These are phyloP conservation scores for Thymus quinquecostatus DNA, from an alignment of 257 asterid genomes.

Conservation along the genomic window DNA sequence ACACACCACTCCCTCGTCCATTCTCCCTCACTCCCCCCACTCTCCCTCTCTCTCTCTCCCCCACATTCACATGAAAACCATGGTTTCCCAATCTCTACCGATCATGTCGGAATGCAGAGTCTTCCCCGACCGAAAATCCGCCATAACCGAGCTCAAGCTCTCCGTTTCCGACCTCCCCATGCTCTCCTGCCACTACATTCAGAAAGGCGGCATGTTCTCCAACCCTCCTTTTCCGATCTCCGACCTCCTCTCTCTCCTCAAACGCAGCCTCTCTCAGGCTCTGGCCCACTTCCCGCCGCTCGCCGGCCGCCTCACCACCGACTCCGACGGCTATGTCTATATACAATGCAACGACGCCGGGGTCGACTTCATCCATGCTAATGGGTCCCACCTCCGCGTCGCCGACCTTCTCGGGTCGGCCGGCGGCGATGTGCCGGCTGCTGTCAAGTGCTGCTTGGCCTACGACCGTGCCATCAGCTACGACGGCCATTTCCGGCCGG, in stretches of 20 bases:
- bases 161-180: conserved; percentile 51
- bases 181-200: conserved; percentile 56
- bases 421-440: conserved; percentile 35
- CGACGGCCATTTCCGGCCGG: conserved; percentile 37
- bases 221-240: conserved; percentile 31
- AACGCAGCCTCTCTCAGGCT: conserved; percentile 33
- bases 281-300: conserved; percentile 50
- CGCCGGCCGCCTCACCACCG: conserved; percentile 53
- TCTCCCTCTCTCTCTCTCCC: background rate
- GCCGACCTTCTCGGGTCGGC: conserved; percentile 19
- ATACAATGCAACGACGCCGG: conserved; percentile 42
- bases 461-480: conserved; percentile 37
- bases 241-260: conserved; percentile 31
- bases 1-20: conserved; percentile 2
- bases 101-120: conserved; percentile 33
- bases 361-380: conserved; percentile 42
- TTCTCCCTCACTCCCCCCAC: background rate
- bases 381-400: conserved; percentile 31
- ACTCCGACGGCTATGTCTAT: conserved; percentile 27
- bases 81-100: conserved; percentile 29
- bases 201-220: conserved; percentile 38
- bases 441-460: conserved; percentile 37
- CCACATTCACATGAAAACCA: background rate
- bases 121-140: conserved; percentile 31
- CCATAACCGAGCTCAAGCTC: conserved; percentile 35